Base-by-base conservation (phyloP, 2,329 filamentous ascomycete species). In the Fonsecaea pedrosoi region DNA sequence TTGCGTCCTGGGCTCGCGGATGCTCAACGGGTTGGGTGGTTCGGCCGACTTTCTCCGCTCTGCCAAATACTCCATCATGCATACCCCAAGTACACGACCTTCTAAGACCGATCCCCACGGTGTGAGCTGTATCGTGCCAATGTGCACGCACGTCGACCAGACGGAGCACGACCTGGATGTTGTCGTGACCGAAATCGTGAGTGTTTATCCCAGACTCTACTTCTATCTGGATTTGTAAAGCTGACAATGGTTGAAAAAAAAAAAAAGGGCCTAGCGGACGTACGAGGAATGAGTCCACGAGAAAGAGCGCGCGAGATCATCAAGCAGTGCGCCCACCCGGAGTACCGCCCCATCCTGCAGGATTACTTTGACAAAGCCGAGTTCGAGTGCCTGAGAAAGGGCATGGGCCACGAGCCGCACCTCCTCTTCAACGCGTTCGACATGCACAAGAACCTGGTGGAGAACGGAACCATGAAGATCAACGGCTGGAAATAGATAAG, bases 91-190 rank as follows among this genome's bases (percentile, higher is more conserved):
- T 21, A 90, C 90, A 1, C 86, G 92, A 25, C 92, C 92, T 10
- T 88, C 86, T 74, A 96, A 95, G 85, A 90, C 86, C 13, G 92
- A 96, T 77, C 92, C 92, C 1, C 87, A 88, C 65, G 92, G 92
- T 71, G 87, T 96, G 64, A 89, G 85, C 71, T 95, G 92, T 81
- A 96, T 96, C 74, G 92, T 96, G n/a, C 92, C 92, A 67, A 94
- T 96, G 90, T 92, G 90, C 81, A 96, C 92, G 3, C 93, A 96
- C 80, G 84, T 96, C 72, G 92, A 96, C 80, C 92, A 96, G 85
- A 96, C 93, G 0, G 93, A 96, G 82, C 92, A 96, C 79, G 93
- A 96, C 77, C 85, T 96, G 45, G 92, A 96, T 73, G 89, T 96
- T n/a, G 81, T 96, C 54, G 92, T 96, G n/a, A 88, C 86, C 0